Base-by-base conservation (phyloP, 1,284 basidiomycete genomes). In the Ustilago xerochloae region DNA sequence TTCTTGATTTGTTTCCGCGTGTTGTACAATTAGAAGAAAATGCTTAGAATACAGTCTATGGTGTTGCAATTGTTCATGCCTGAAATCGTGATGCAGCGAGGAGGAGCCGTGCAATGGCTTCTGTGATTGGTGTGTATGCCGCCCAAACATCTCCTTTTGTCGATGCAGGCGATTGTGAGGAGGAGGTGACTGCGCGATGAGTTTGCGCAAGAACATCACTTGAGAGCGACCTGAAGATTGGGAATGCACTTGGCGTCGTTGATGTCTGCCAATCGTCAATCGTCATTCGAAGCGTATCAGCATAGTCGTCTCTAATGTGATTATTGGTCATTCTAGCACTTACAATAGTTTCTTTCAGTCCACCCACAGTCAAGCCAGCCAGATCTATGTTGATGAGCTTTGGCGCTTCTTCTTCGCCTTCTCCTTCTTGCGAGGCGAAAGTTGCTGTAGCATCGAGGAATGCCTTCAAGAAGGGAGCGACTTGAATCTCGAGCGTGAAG, bases 11-110 rank as follows among this genome's bases (percentile, higher is more conserved):
- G 38, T 4, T n/a, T n/a, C n/a, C n/a, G n/a, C 15, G n/a, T 39
- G 38, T 18, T 18, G 6, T 18, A 12, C 22, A 13, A 36, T 22
- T 6, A 18, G 33, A 38, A 36, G 36, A 15, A 24, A 15, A 20
- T 35, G 33, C 20, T 16, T 36, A 38, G 8, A 51, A 51, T 26
- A 20, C 30, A 51, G 18, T 22, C 38, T 33, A 28, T 45, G 50
- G 4, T 39, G 18, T 22, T 30, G 15, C 29, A 4, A 41, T 6
- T 5, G 22, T 8, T 28, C 15, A 65, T 16, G 57, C 20, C 20
- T 65, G 63, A 13, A 71, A 63, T 12, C 54, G 63, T n/a, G 63
- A 54, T 16, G 63, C 63, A 8, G 63, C 58, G 20, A 65, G 63
- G 4, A 71, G 56, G 51, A 71, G 24, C 0, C 63, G 58, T 16